These are phyloP conservation scores for Pestalotiopsis sp. DNA, from an alignment of 2,329 filamentous ascomycete genomes.

Conservation along the genomic window DNA sequence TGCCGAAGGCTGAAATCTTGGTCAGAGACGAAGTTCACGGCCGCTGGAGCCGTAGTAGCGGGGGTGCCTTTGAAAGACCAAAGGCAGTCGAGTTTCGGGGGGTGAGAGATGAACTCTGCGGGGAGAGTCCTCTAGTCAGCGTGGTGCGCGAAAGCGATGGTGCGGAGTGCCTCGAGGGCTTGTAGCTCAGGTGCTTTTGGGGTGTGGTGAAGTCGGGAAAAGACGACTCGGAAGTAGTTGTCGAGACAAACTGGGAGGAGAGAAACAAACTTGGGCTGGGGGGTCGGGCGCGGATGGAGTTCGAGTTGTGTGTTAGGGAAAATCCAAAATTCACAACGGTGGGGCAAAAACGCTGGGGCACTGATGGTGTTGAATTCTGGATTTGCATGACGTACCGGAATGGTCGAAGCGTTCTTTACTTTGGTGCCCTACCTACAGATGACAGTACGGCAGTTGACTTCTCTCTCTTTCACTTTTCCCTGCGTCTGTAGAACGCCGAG, in stretches of 20 bases:
- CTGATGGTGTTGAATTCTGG: conserved; percentile 5
- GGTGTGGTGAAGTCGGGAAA: neutral
- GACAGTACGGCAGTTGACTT: neutral
- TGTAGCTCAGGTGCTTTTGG: neutral
- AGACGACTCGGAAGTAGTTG: conserved; percentile 4
- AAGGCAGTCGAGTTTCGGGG: conserved; percentile 48
- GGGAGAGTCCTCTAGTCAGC: neutral
- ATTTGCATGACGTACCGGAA: conserved; percentile 12
- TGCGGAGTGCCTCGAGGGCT: neutral
- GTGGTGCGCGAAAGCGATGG: neutral
- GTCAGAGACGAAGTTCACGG: conserved; percentile 65
- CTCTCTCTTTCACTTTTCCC: neutral
- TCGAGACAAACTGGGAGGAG: conserved; percentile 6
- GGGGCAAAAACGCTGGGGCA: conserved; percentile 14
- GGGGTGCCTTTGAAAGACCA: conserved; percentile 69
- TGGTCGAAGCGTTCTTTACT: neutral
- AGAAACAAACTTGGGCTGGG: conserved; percentile 1
- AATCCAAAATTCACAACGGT: conserved; percentile 7
- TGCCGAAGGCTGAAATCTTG: conserved; percentile 71
- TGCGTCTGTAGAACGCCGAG: neutral
- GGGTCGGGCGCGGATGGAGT: neutral
- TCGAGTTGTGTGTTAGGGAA: conserved; percentile 2
- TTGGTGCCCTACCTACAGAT: neutral
- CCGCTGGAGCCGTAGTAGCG: conserved; percentile 63
- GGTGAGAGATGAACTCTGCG: neutral